A percentile compares a stretch with the other conserved stretches of the same genome.
Conservation (phyloP, 495 filamentous ascomycete genomes). For the Aspergillus homomorphus region DNA sequence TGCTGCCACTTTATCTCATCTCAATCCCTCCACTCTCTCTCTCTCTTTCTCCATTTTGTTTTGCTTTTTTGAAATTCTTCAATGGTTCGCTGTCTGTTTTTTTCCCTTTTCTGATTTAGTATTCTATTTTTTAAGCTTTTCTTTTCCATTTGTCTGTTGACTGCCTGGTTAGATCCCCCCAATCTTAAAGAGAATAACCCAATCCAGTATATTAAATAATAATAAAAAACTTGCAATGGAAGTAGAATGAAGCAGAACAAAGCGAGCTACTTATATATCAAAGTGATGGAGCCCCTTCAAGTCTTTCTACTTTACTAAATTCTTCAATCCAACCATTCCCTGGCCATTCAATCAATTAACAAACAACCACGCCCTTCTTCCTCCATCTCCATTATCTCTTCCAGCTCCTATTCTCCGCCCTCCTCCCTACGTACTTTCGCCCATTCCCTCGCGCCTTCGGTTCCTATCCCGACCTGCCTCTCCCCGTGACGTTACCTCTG, state of each 20-base stretch:
- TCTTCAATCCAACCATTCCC: constrained; percentile 26
- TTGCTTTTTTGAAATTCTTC: constrained; percentile 15
- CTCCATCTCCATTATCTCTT: constrained; percentile 20
- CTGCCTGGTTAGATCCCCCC: neutral
- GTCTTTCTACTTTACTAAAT: constrained; percentile 20
- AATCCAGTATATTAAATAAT: constrained; percentile 11
- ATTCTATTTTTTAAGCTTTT: constrained; percentile 16
- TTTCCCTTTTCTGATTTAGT: constrained; percentile 11
- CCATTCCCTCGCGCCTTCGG: constrained; percentile 13
- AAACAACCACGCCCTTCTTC: constrained; percentile 21
- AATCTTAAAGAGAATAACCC: constrained; percentile 7
- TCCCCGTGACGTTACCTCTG: constrained; percentile 19
- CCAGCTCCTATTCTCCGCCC: constrained; percentile 16
- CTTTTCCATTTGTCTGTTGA: constrained; percentile 2
- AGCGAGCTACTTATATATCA: constrained; percentile 19
- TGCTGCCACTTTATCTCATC: constrained; percentile 8
- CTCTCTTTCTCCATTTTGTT: constrained; percentile 9
- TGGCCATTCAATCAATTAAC: constrained; percentile 20
- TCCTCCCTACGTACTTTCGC: constrained; percentile 15
- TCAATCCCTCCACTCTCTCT: constrained; percentile 13
- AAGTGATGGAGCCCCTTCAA: constrained; percentile 29
- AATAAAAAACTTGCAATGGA: constrained; percentile 20
- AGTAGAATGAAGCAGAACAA: constrained; percentile 1
- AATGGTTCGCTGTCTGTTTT: constrained; percentile 10
- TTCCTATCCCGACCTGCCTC: constrained; percentile 7